phyloP scores from a whole-genome alignment of 352 stramenopile species.

The Globisporangium rhizosaccharum region DNA sequence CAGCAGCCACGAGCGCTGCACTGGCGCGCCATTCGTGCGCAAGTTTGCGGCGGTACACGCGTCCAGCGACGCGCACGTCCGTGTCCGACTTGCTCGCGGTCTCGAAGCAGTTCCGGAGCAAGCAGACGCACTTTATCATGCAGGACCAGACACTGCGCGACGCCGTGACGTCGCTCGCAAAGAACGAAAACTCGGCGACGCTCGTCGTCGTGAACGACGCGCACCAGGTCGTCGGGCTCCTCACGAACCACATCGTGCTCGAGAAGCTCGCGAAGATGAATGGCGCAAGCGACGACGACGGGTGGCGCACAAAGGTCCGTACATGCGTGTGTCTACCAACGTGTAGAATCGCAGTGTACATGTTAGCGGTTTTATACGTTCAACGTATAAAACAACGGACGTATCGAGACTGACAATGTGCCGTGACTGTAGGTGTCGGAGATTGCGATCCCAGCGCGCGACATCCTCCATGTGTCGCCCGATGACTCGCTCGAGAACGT shows the following conservation, averaged over 20 bases:
- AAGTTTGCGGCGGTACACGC: background rate
- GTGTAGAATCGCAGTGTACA: background rate
- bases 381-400: no score
- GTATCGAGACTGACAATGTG: background rate
- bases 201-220: constrained; percentile 67
- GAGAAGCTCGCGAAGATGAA: constrained; percentile 57
- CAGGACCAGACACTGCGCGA: constrained; percentile 58
- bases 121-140: constrained; percentile 69
- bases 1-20: no score
- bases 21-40: no score
- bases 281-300: constrained; percentile 21
- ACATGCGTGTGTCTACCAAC: background rate
- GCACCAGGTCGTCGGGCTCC: constrained; percentile 67
- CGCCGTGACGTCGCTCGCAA: constrained; percentile 53
- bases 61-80: constrained; percentile 36
- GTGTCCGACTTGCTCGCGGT: constrained; percentile 69
- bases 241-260: constrained; percentile 74
- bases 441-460: constrained; percentile 56
- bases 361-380: no score
- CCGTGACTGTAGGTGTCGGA: constrained; percentile 35
- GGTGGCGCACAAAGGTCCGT: constrained; percentile 58
- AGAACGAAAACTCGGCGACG: constrained; percentile 73
- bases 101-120: constrained; percentile 65
- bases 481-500: constrained; percentile 73
- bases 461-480: constrained; percentile 74